Base-by-base conservation (phyloP, 192 early-diverging fungal genomes). In the Coemansia sp. region DNA sequence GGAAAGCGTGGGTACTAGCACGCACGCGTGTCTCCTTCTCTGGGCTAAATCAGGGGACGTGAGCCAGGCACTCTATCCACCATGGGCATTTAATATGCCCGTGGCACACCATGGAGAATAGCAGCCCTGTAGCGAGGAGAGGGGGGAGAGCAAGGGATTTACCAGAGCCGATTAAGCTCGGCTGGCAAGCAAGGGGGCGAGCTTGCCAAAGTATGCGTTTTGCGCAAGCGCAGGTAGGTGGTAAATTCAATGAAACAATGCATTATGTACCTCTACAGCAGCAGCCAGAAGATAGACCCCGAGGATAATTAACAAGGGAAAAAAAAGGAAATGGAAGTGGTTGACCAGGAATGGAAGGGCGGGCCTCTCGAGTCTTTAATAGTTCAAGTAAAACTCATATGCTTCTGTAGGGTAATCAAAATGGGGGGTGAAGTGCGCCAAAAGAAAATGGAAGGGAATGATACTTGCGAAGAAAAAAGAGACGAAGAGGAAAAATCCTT, bases 1-100 rank as follows among this genome's bases (percentile, higher is more conserved):
- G 32, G 52, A n/a, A 53, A 35, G 52, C 52, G 52, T 53, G 52
- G 32, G 52, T 53, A 53, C 18, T 34, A 35, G 52, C 17, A 53
- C 52, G 27, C 52, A n/a, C 52, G 52, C 52, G 29, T 52, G 48
- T 52, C 24, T 29, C 26, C 22, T 32, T 15, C 48, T 6, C 32
- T 19, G 24, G 46, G 24, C 46, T 35, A n/a, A n/a, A n/a, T n/a
- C n/a, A n/a, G n/a, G 52, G 52, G 52, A 17, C 15, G 48, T 26
- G 52, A 53, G 34, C 52, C 29, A 53, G 52, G 52, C 52, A 53
- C 27, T 53, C 52, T 53, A 18, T n/a, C 2, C n/a, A 32, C 8
- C 24, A 32, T 14, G 46, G 46, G 46, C 1, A 8, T 34, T 53
- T 53, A 53, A 53, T 53, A 53, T 34, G 32, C 6, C 29, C 32